Conservation (phyloP, 139 green algal genomes). For the Mychonastes homosphaera region DNA sequence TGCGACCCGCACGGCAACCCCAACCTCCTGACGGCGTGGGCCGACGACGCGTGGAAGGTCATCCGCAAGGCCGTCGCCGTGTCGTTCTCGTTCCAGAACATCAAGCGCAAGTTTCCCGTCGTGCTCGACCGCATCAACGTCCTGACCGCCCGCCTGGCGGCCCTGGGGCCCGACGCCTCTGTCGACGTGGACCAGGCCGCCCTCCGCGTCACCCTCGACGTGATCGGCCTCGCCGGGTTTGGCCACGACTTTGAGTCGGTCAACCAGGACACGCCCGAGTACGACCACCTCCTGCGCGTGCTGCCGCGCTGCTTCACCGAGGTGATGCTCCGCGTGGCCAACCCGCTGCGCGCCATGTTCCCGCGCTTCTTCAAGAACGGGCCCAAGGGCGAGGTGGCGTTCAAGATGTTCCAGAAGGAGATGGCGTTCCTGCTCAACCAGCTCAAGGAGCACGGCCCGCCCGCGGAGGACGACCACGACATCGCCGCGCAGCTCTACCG, state of each 20-base stretch:
- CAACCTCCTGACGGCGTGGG: slow-evolving; percentile 41
- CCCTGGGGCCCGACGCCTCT: slow-evolving; percentile 8
- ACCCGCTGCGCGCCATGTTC: slow-evolving; percentile 13
- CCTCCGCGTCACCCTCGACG: slow-evolving; percentile 42
- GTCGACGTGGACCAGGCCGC: slow-evolving; percentile 37
- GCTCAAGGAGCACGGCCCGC: slow-evolving; percentile 16
- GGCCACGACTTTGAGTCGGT: slow-evolving; percentile 33
- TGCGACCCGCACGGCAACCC: slow-evolving; percentile 20
- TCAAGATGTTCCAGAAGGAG: slow-evolving; percentile 33
- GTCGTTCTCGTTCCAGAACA: slow-evolving; percentile 38
- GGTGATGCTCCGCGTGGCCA: slow-evolving; percentile 30
- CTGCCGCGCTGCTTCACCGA: slow-evolving; percentile 40
- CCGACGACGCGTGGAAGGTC: slow-evolving; percentile 32
- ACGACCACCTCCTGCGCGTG: slow-evolving; percentile 33
- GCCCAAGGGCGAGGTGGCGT: slow-evolving; percentile 25
- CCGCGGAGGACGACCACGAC: slow-evolving; percentile 21
- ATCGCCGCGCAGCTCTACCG: slow-evolving; percentile 31
- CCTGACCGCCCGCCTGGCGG: slow-evolving; percentile 9
- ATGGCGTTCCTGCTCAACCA: slow-evolving; percentile 32
- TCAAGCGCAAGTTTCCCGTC: slow-evolving; percentile 40
- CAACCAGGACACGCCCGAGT: slow-evolving; percentile 16
- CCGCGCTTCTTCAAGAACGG: slow-evolving; percentile 23
- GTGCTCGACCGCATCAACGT: slow-evolving; percentile 17
- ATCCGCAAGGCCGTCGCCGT: slow-evolving; percentile 47
- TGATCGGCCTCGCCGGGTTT: slow-evolving; percentile 39